phyloP scores from a whole-genome alignment of 129 eudicot genomes.

The Heracleum sosnowskyi region DNA sequence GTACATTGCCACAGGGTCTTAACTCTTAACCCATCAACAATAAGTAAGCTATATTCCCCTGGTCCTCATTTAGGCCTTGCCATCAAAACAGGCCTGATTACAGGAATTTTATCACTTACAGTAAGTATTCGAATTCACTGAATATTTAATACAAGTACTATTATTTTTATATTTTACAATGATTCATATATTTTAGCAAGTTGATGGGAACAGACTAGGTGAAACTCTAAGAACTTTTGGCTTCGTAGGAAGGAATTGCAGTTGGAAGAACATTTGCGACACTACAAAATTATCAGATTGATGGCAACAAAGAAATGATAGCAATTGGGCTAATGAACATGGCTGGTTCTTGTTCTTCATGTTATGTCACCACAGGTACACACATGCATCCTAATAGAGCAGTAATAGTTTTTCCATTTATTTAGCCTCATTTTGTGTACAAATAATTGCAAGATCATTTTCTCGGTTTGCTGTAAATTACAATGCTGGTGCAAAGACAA shows the following conservation, averaged over 20 bases:
- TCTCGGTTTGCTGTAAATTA: conserved; percentile 57
- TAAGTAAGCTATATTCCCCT: conserved; percentile 60
- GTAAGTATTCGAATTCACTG: conserved; percentile 29
- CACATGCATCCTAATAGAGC: not conserved
- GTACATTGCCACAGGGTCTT: conserved; percentile 69
- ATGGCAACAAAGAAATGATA: conserved; percentile 96
- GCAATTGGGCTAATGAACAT: conserved; percentile 93
- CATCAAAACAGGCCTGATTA: conserved; percentile 77
- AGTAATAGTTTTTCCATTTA: not conserved
- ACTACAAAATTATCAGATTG: conserved; percentile 82
- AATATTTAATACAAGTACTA: not conserved
- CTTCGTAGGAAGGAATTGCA: conserved; percentile 83
- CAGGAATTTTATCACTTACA: conserved; percentile 90
- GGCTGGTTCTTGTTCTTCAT: conserved; percentile 95
- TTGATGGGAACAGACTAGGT: not conserved
- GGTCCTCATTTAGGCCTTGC: conserved; percentile 65
- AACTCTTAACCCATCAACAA: conserved; percentile 79
- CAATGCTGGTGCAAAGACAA: conserved; percentile 66
- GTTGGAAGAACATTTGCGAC: conserved; percentile 95
- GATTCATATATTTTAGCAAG: not conserved
- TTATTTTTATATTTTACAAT: too few relatives aligned
- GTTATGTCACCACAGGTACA: conserved; percentile 85
- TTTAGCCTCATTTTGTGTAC: not conserved
- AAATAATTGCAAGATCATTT: conserved; percentile 35
- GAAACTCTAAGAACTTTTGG: not conserved